Percentiles rank a stretch among this genome's conserved stretches.
Evolutionary conservation across 768 basidiomycete species (phyloP).

Genomic region (Leccinum subgranulosum): DNA sequence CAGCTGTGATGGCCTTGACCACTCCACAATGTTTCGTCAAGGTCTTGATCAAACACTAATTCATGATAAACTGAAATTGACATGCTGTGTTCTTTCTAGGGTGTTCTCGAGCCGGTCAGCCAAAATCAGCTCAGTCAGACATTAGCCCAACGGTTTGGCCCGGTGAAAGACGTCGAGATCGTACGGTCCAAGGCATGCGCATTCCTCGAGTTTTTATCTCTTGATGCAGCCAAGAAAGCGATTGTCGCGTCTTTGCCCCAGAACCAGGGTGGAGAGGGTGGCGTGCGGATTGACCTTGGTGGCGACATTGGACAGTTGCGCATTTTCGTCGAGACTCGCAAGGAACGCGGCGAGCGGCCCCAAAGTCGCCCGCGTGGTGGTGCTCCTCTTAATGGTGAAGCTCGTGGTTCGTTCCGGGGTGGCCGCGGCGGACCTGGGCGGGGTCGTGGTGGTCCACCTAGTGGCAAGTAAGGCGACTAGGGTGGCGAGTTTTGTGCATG

Average conservation of each 20-base stretch:
- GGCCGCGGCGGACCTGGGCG: slow-evolving; percentile 44
- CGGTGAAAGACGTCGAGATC: slow-evolving; percentile 85
- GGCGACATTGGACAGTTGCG: slow-evolving; percentile 49
- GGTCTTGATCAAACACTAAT: slow-evolving; percentile 39
- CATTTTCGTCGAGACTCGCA: slow-evolving; percentile 83
- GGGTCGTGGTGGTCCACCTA: slow-evolving; percentile 37
- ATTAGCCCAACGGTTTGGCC: slow-evolving; percentile 67
- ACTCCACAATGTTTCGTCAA: slow-evolving; percentile 91
- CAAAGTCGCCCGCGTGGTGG: slow-evolving; percentile 60
- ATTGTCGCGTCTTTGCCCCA: slow-evolving; percentile 69
- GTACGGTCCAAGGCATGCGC: slow-evolving; percentile 88
- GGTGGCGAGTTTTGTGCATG: slow-evolving; percentile 2
- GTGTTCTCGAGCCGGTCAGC: slow-evolving; percentile 67
- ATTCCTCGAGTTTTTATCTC: slow-evolving; percentile 80
- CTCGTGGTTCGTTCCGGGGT: slow-evolving; percentile 46
- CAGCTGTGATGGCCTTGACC: slow-evolving; percentile 60
- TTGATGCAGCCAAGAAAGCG: slow-evolving; percentile 83
- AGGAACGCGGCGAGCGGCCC: slow-evolving; percentile 86
- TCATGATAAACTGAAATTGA: not conserved
- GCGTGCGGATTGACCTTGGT: slow-evolving; percentile 71
- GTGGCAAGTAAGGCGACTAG: slow-evolving; percentile 21
- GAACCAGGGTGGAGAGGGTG: slow-evolving; percentile 82
- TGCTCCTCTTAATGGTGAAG: slow-evolving; percentile 47
- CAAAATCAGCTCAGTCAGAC: slow-evolving; percentile 45
- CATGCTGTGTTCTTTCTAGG: slow-evolving; percentile 37